phyloP scores from a whole-genome alignment of 768 basidiomycete species.

The Amanita exitialis region DNA sequence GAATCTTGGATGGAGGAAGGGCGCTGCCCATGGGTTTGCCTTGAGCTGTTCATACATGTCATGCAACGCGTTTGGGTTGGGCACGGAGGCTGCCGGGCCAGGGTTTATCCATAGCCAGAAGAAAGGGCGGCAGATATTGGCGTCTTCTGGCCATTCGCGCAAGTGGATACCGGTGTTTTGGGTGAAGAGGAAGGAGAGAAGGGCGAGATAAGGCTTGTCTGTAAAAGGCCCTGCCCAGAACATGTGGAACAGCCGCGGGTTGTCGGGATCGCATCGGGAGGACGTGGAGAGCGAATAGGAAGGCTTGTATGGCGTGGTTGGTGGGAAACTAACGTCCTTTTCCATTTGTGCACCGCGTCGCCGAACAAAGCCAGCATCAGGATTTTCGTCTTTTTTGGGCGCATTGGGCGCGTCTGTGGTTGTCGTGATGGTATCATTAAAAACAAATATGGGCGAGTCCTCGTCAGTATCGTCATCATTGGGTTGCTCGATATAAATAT shows the following conservation, averaged over 20 bases:
- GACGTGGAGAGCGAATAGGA: slow-evolving; percentile 24
- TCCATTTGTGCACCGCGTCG: slow-evolving; percentile 57
- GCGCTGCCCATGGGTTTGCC: slow-evolving; percentile 82
- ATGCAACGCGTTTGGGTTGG: slow-evolving; percentile 63
- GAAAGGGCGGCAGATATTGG: slow-evolving; percentile 68
- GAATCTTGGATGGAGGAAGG: slow-evolving; percentile 85
- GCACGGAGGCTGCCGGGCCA: slow-evolving; percentile 77
- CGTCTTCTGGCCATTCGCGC: slow-evolving; percentile 25
- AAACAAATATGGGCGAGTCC: slow-evolving; percentile 7
- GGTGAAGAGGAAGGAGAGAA: slow-evolving; percentile 87
- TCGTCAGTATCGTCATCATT: slow-evolving; percentile 15
- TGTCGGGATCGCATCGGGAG: slow-evolving; percentile 58
- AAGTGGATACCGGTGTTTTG: slow-evolving; percentile 82
- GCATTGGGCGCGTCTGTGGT: not conserved
- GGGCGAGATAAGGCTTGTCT: slow-evolving; percentile 91
- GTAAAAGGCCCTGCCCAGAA: slow-evolving; percentile 97
- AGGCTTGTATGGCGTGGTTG: slow-evolving; percentile 32
- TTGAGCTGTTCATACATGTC: slow-evolving; percentile 81
- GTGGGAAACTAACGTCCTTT: slow-evolving; percentile 35
- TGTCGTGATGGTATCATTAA: slow-evolving; percentile 7
- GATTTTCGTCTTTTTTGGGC: slow-evolving; percentile 17
- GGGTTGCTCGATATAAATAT: slow-evolving; percentile 61
- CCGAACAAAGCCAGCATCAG: slow-evolving; percentile 44
- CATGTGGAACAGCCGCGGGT: slow-evolving; percentile 85
- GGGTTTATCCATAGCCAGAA: slow-evolving; percentile 98